Percentiles rank a stretch among this genome's conserved stretches.
Evolutionary conservation across 495 filamentous ascomycete species (phyloP).

Genomic region (Glutinoglossum americanum): DNA sequence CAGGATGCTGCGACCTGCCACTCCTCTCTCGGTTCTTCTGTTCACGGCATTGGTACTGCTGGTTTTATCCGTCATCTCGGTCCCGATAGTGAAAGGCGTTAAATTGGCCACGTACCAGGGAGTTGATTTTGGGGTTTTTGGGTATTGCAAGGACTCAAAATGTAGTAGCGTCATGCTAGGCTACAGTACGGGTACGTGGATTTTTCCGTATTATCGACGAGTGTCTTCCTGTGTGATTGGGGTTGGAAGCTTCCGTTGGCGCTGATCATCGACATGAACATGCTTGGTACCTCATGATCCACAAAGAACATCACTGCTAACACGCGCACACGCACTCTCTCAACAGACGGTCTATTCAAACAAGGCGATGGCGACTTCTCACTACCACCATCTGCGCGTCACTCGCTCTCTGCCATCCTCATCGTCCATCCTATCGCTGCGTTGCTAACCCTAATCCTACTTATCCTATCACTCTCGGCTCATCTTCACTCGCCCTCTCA

Average conservation of each 20-base stretch:
- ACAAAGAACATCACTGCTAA: background rate
- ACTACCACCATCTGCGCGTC: conserved; percentile 49
- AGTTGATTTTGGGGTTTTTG: conserved; percentile 81
- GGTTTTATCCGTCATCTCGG: conserved; percentile 75
- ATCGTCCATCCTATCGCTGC: conserved; percentile 86
- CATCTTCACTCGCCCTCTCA: conserved; percentile 86
- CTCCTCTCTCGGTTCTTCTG: conserved; percentile 70
- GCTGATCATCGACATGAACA: no score
- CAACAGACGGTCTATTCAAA: conserved; percentile 20
- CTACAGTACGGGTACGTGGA: conserved; percentile 61
- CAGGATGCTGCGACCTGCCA: conserved; percentile 67
- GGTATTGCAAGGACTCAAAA: conserved; percentile 42
- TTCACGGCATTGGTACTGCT: conserved; percentile 69
- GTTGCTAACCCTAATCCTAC: conserved; percentile 63
- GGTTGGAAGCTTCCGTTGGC: background rate
- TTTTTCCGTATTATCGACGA: no score
- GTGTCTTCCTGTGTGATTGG: background rate
- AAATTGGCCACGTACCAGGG: conserved; percentile 57
- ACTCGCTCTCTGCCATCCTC: conserved; percentile 74
- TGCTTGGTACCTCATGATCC: background rate
- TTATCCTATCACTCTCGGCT: conserved; percentile 54
- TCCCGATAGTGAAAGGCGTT: conserved; percentile 70
- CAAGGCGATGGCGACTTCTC: conserved; percentile 38
- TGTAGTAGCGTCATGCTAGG: conserved; percentile 67
- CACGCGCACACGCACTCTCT: no score